Base-by-base conservation (phyloP, 2,329 filamentous ascomycete genomes). In the Alternaria burnsii region DNA sequence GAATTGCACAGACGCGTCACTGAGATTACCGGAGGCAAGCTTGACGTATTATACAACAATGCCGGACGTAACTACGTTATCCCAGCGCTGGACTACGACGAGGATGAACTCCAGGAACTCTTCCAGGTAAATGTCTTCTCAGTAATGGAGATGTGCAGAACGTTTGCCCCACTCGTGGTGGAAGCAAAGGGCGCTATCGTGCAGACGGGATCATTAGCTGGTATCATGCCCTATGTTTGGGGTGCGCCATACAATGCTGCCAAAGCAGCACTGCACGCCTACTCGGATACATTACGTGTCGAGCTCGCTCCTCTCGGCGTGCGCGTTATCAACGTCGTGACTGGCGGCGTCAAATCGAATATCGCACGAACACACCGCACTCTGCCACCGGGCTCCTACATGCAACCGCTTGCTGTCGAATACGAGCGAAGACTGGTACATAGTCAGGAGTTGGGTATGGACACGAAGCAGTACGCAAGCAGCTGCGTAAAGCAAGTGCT, bases 11-110 rank as follows among this genome's bases (percentile, higher is more conserved):
- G 78, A 7, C 80, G 84, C 52, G 79, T 88, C 16, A 74, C 81
- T 42, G 74, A 73, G 14, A 77, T 81, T 20, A 82, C 86, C 0
- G 76, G 75, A 9, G 82, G 82, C 20, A 82, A 80, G 48, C 78
- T 88, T n/a, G 82, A 87, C 67, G 82, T 84, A 65, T 78, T 88
- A 12, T 83, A 87, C 67, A 88, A 88, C 71, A 88, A 88, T 76
- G 86, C 86, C 57, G 83, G 82, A 7, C 71, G 81, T 12, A 84
- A 87, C 66, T 87, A 86, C 66, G 87, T 84, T 1, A 81, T 87
- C 2, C 85, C 86, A 2, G 86, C 86, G 5, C 79, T 86, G 53
- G 85, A 88, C 60, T 80, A 85, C 47, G 81, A 86, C 28, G 63
- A 64, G 5, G 55, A 64, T 14, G 73, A 78, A 53, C 53, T 76